Base-by-base conservation (phyloP, 352 stramenopile species). In the Aphanomyces invadans region DNA sequence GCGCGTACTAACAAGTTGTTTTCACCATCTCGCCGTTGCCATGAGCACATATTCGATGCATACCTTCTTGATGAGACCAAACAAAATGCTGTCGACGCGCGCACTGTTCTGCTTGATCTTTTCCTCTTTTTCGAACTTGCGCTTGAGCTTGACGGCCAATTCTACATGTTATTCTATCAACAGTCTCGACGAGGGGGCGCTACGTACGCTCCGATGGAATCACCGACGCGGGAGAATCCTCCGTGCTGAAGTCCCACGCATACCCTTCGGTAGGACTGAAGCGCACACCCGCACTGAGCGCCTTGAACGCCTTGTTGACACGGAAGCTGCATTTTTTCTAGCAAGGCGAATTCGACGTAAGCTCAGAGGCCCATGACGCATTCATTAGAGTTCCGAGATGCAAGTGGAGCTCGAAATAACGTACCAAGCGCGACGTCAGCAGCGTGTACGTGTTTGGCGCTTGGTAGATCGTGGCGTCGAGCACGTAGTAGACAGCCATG, bases 301-400 rank as follows among this genome's bases (percentile, higher is more conserved):
- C 76, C 38, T 90, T 79, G 70, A 94, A 94, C 11, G 85, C 82
- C 71, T 90, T 90, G 70, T 89, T 90, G 62, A 94, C 70, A 26
- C 83, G 75, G 71, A 90, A 91, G 56, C 80, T 91, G 72, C 85
- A 94, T 72, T 90, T 94, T 76, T 91, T 90, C 83, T 94, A 57
- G n/a, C 36, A 48, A 29, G 4, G 26, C 39, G 12, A 15, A n/a
- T n/a, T n/a, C n/a, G n/a, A n/a, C n/a, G n/a, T n/a, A n/a, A n/a
- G n/a, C n/a, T n/a, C n/a, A n/a, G n/a, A n/a, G n/a, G n/a, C n/a
- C n/a, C n/a, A n/a, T n/a, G n/a, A n/a, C n/a, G n/a, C n/a, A n/a
- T n/a, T n/a, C n/a, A n/a, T n/a, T n/a, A n/a, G n/a, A n/a, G n/a
- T n/a, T n/a, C n/a, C n/a, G n/a, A n/a, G n/a, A n/a, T n/a, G n/a